These are phyloP conservation scores for Abelmoschus esculentus DNA, from an alignment of 345 rosid species.

Conservation along the genomic window DNA sequence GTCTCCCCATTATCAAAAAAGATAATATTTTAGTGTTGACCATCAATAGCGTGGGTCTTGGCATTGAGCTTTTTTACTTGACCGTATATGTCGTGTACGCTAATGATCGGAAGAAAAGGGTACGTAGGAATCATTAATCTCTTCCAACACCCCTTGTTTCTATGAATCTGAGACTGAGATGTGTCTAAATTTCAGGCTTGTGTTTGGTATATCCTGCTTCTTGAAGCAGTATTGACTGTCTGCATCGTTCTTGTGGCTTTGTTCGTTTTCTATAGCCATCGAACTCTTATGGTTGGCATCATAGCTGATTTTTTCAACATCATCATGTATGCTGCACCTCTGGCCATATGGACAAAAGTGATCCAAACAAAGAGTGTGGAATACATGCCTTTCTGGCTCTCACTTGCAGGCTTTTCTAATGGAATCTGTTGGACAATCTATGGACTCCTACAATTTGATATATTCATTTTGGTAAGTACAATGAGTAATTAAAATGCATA, in stretches of 20 bases:
- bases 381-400: conserved; percentile 52
- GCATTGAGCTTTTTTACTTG: conserved; percentile 23
- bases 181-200: not conserved
- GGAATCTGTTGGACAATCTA: conserved; percentile 32
- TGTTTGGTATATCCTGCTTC: not conserved
- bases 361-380: conserved; percentile 35
- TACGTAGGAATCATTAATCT: not conserved
- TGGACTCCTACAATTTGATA: conserved; percentile 27
- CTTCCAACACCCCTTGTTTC: too few relatives aligned
- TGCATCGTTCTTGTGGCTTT: not conserved
- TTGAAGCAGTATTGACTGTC: not conserved
- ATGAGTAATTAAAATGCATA: too few relatives aligned
- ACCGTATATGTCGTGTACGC: conserved; percentile 12
- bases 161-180: not conserved
- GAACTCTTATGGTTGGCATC: conserved; percentile 36
- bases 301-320: conserved; percentile 40
- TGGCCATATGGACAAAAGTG: conserved; percentile 24
- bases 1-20: conserved; percentile 39
- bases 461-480: conserved; percentile 37
- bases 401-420: conserved; percentile 26
- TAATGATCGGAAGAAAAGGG: conserved; percentile 13
- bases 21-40: conserved; percentile 40
- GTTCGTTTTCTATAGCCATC: not conserved
- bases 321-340: conserved; percentile 49
- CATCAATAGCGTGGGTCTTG: conserved; percentile 35